Percentiles rank a stretch among this genome's conserved stretches.
phyloP scores from a whole-genome alignment of 2,329 filamentous ascomycete species.

The Epichloe festucae region DNA sequence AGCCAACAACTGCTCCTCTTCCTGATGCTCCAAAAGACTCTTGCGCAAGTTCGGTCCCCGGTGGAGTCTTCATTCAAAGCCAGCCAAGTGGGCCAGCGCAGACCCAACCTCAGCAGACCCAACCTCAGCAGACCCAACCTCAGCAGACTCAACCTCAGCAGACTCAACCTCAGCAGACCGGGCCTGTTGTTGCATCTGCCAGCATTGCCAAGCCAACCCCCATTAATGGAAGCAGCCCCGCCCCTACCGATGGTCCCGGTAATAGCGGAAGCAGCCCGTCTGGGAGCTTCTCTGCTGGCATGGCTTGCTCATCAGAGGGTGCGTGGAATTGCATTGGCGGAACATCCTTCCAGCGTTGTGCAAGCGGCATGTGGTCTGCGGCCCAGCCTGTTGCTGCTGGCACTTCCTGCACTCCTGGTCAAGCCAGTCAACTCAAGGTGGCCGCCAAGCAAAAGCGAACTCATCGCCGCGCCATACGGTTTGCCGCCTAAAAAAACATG shows the following conservation, averaged over 20 bases:
- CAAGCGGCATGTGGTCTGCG: slow-evolving; percentile 36
- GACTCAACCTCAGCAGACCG: neutral
- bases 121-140: neutral
- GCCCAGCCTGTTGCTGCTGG: slow-evolving; percentile 30
- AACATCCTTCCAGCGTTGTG: slow-evolving; percentile 41
- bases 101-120: neutral
- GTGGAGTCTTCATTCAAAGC: slow-evolving; percentile 26
- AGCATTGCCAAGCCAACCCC: slow-evolving; percentile 8
- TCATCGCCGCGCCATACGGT: slow-evolving; percentile 18
- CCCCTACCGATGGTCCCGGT: slow-evolving; percentile 4
- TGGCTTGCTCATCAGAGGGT: slow-evolving; percentile 34
- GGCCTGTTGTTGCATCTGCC: neutral
- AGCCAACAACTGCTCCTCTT: neutral
- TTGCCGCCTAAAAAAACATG: slow-evolving; percentile 4
- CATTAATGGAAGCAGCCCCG: slow-evolving; percentile 8
- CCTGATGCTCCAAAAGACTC: too few relatives aligned
- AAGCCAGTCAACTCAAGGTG: slow-evolving; percentile 21
- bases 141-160: neutral
- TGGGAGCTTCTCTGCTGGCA: slow-evolving; percentile 25
- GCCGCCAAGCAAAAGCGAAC: slow-evolving; percentile 4
- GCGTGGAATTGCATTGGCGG: slow-evolving; percentile 41
- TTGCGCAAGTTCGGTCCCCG: slow-evolving; percentile 9
- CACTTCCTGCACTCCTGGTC: slow-evolving; percentile 29
- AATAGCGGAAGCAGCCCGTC: slow-evolving; percentile 14
- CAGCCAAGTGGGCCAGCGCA: neutral